A percentile compares a stretch with the other conserved stretches of the same genome.
phyloP scores from a whole-genome alignment of 108 stramenopile species.

The Hondaea fermentalgiana region DNA sequence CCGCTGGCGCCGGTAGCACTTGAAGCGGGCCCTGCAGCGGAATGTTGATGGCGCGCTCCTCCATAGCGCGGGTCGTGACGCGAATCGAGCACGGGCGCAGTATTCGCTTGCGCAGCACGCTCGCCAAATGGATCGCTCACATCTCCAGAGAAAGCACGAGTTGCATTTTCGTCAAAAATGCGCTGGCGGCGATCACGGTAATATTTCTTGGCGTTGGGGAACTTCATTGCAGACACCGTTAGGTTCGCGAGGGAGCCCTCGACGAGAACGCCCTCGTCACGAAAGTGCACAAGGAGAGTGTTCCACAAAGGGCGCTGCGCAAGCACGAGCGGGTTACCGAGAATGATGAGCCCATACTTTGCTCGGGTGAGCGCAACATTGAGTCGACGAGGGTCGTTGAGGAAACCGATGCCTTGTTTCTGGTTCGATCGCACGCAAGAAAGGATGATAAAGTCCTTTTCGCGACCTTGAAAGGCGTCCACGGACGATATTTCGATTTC shows the following conservation, averaged over 20 bases:
- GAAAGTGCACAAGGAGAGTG: slow-evolving; percentile 80
- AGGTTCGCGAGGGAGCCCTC: slow-evolving; percentile 33
- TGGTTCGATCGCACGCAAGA: slow-evolving; percentile 96
- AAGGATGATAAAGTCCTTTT: slow-evolving; percentile 92
- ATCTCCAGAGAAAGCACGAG: neutral
- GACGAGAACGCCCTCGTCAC: slow-evolving; percentile 76
- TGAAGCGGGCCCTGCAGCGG: neutral
- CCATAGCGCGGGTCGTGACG: neutral
- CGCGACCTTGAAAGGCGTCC: slow-evolving; percentile 97
- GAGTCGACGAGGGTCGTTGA: slow-evolving; percentile 92
- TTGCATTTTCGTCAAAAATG: neutral
- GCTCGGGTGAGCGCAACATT: slow-evolving; percentile 97
- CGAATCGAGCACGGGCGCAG: neutral
- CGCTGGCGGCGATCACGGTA: slow-evolving; percentile 5
- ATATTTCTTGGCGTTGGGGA: slow-evolving; percentile 5
- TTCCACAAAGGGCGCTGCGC: slow-evolving; percentile 92
- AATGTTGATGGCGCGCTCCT: neutral
- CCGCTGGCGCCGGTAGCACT: neutral
- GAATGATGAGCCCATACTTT: slow-evolving; percentile 75
- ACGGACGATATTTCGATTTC: slow-evolving; percentile 92
- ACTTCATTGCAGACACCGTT: neutral
- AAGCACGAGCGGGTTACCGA: slow-evolving; percentile 91
- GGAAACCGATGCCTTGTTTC: slow-evolving; percentile 91
- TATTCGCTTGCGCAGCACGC: neutral
- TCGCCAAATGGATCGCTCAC: neutral